Conservation (phyloP, 306 rosid species). For the Hippophae rhamnoides region DNA sequence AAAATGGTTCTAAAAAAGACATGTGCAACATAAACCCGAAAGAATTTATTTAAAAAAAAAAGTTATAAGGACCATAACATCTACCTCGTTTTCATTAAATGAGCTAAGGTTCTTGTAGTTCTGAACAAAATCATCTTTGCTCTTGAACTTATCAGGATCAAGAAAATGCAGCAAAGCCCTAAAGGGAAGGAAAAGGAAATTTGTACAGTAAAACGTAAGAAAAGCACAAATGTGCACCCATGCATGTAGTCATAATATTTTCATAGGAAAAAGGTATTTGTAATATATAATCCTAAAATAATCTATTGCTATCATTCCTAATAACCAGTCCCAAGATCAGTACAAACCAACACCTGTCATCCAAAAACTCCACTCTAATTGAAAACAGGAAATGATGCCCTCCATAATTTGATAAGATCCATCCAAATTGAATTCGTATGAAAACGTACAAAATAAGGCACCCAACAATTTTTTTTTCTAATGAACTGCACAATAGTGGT, state of each 20-base stretch:
- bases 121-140: constrained; percentile 90
- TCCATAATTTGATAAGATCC: neutral
- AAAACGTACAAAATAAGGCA: neutral
- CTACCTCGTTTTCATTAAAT: constrained; percentile 91
- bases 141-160: constrained; percentile 75
- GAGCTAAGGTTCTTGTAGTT: constrained; percentile 98
- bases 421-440: neutral
- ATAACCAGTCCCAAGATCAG: neutral
- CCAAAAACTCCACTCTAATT: neutral
- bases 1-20: constrained; percentile 1
- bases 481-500: too few species aligned
- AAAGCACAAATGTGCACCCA: neutral
- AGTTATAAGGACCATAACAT: neutral
- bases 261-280: neutral
- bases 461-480: too few species aligned
- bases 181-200: constrained; percentile 6
- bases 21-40: neutral
- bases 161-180: constrained; percentile 99
- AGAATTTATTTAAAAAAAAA: neutral
- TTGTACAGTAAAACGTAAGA: neutral
- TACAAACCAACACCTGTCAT: neutral
- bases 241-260: neutral
- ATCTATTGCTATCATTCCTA: neutral
- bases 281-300: neutral
- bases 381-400: neutral